Conservation (phyloP, 2,329 filamentous ascomycete genomes). For the Xylaria sp. region DNA sequence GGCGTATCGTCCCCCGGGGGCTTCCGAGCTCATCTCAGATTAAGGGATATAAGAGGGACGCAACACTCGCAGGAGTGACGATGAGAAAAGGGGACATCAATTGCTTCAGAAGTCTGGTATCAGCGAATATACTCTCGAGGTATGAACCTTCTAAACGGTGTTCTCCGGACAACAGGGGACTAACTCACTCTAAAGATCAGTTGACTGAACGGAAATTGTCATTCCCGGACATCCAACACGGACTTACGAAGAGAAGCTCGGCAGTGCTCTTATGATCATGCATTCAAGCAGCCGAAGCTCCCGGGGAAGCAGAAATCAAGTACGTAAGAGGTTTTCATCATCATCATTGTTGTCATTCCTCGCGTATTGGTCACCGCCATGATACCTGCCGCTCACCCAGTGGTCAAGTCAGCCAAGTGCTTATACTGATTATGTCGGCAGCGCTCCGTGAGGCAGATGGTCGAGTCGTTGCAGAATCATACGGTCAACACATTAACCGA, state of each 20-base stretch:
- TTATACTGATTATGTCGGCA: constrained; percentile 35
- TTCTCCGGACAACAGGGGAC: not conserved
- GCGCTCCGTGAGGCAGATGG: constrained; percentile 62
- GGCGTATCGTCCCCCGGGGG: constrained; percentile 10
- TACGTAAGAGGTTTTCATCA: constrained; percentile 14
- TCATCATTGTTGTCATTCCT: not conserved
- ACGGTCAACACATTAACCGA: constrained; percentile 80
- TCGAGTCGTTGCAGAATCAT: constrained; percentile 72
- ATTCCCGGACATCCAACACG: constrained; percentile 7
- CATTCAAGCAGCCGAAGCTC: constrained; percentile 33
- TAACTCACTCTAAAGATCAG: constrained; percentile 20
- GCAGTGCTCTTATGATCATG: constrained; percentile 15
- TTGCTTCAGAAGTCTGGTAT: not conserved
- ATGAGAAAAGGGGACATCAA: not conserved
- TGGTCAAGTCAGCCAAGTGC: not conserved
- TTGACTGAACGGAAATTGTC: not conserved
- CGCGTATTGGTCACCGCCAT: not conserved
- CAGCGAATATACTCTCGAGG: constrained; percentile 10
- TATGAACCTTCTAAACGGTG: constrained; percentile 1
- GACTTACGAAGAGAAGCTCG: constrained; percentile 2
- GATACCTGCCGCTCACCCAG: not conserved
- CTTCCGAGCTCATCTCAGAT: not conserved
- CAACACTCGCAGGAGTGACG: constrained; percentile 5
- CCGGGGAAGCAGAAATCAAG: constrained; percentile 25
- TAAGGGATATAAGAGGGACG: constrained; percentile 25